phyloP scores from a whole-genome alignment of 2,329 filamentous ascomycete species.

The Phaeophleospora eucalypticola region DNA sequence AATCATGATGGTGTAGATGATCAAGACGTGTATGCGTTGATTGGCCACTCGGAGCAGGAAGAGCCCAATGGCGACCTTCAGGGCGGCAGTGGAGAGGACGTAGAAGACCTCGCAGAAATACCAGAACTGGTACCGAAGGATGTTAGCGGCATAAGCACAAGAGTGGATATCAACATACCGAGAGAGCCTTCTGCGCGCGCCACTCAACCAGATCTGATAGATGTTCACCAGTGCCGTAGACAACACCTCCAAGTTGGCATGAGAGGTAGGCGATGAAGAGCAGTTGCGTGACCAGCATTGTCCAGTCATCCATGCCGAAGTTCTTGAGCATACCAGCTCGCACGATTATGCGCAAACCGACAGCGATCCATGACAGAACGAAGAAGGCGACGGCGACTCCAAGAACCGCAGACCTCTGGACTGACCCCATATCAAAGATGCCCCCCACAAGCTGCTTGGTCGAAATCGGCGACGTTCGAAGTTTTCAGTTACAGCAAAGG shows the following conservation, averaged over 20 bases:
- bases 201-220: conserved; percentile 29
- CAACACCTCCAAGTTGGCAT: conserved; percentile 38
- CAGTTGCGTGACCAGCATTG: conserved; percentile 37
- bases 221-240: conserved; percentile 39
- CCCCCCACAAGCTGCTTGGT: no score
- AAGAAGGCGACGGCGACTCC: conserved; percentile 34
- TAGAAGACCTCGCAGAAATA: conserved; percentile 57
- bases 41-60: conserved; percentile 52
- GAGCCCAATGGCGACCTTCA: conserved; percentile 52
- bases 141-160: not conserved
- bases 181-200: conserved; percentile 21
- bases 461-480: no score
- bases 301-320: conserved; percentile 41
- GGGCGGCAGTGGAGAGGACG: conserved; percentile 44
- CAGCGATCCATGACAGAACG: conserved; percentile 36
- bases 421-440: not conserved
- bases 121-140: conserved; percentile 40
- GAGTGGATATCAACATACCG: conserved; percentile 6
- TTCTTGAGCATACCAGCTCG: conserved; percentile 34
- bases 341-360: conserved; percentile 37
- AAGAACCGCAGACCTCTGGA: conserved; percentile 9
- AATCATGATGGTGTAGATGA: conserved; percentile 47
- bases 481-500: no score
- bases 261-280: conserved; percentile 40
- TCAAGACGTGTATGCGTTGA: conserved; percentile 41